Evolutionary conservation across 768 basidiomycete genomes (phyloP), one percentile per base, ranked within the genome.

Genomic region (Tricholoma sp.): DNA sequence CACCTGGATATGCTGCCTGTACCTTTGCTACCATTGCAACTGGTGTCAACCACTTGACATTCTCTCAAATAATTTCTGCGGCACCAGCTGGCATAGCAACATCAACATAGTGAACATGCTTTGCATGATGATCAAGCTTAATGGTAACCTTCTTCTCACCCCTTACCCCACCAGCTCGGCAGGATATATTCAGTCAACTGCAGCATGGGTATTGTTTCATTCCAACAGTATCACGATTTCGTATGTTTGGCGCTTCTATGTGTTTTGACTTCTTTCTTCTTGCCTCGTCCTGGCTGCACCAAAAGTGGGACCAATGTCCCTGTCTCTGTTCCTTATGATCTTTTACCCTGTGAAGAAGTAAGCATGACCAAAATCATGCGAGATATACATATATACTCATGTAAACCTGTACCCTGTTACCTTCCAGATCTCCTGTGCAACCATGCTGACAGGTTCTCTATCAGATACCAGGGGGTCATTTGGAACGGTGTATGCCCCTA

Each of bases 21-120:
- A 71, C 74, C 54, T 65, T 67, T 5, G 67, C 69, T 45, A 73
- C 68, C 64, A 72, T 51, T 16, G 65, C 56, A 18, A 52, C 63
- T 9, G 64, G 68, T 11, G 41, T 43, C 18, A 43, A 19, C 41
- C 41, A 43, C 41, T 43, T 18, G 18, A 43, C 19, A 4, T 43
- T 19, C 41, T 43, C 41, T 19, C 9, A 19, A 21, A 21, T 43
- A 19, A 43, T 43, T 19, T 43, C 41, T 10, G 19, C 19, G 10
- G 41, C 41, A 43, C 41, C 41, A 43, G 41, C 18, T 43, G 67
- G 70, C 61, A 71, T 57, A 37, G 52, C 18, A 62, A 43, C 64
- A 55, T 67, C 64, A 14, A 54, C 47, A 45, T 70, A 71, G 8
- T 47, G 49, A 6, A 59, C 49, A 35, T 71, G 70, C 22, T 61